phyloP scores from a whole-genome alignment of 305 asterid species.

The Plantago coronopus region DNA sequence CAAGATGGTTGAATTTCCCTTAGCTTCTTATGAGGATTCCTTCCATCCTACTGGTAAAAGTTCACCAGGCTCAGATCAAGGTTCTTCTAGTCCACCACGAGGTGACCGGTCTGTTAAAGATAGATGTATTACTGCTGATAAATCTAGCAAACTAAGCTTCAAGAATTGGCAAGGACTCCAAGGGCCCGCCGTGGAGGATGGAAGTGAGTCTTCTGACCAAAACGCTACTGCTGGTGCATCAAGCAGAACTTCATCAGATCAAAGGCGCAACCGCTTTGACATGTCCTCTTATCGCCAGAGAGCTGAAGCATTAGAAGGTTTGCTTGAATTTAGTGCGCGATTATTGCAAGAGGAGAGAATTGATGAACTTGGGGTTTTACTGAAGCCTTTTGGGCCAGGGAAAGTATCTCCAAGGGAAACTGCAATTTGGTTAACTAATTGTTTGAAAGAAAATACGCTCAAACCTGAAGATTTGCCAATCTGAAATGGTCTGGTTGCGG shows the following conservation, averaged over 20 bases:
- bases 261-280: conserved; percentile 59
- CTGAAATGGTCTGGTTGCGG: conserved; percentile 27
- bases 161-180: conserved; percentile 52
- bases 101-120: conserved; percentile 67
- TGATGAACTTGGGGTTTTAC: conserved; percentile 79
- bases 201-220: conserved; percentile 71
- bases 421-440: conserved; percentile 90
- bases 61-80: conserved; percentile 55
- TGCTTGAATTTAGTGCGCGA: conserved; percentile 88
- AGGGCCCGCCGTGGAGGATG: conserved; percentile 40
- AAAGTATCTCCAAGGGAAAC: conserved; percentile 95
- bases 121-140: conserved; percentile 62
- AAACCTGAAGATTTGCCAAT: conserved; percentile 41
- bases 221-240: conserved; percentile 93
- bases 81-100: conserved; percentile 60
- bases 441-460: conserved; percentile 67
- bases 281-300: conserved; percentile 81
- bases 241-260: conserved; percentile 80
- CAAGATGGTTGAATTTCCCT: conserved; percentile 73
- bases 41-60: conserved; percentile 37
- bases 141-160: conserved; percentile 43
- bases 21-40: conserved; percentile 53
- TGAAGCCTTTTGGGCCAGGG: conserved; percentile 86
- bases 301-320: conserved; percentile 92
- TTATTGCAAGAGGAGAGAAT: conserved; percentile 70